These are phyloP conservation scores for Xylaria telfairii DNA, from an alignment of 495 filamentous ascomycete species.

Conservation along the genomic window DNA sequence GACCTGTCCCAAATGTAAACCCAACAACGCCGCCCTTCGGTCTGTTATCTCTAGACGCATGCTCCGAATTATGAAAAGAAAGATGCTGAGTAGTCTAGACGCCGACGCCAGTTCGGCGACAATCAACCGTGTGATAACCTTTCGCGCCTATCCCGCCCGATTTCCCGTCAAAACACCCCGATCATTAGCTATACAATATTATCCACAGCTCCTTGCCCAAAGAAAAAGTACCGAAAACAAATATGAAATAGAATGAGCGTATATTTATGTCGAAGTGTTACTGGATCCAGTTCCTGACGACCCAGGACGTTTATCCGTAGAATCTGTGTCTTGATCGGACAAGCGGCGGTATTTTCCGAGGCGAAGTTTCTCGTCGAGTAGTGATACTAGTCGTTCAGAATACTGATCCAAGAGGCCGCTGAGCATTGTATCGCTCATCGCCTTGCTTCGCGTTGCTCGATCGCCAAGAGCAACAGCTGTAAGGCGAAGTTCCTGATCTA, in stretches of 20 bases:
- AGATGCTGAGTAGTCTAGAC: conserved; percentile 8
- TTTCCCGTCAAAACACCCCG: background rate
- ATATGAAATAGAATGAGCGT: conserved; percentile 34
- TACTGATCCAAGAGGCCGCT: conserved; percentile 73
- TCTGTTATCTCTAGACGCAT: conserved; percentile 22
- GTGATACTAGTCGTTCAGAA: conserved; percentile 68
- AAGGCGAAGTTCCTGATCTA: conserved; percentile 79
- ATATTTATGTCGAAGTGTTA: conserved; percentile 30
- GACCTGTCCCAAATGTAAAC: conserved; percentile 2
- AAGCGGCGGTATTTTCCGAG: conserved; percentile 37
- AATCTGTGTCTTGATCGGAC: conserved; percentile 39
- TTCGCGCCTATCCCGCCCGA: conserved; percentile 3
- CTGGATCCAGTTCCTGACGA: conserved; percentile 39
- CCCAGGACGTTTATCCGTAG: conserved; percentile 34
- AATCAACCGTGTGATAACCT: conserved; percentile 8
- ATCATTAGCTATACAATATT: conserved; percentile 15
- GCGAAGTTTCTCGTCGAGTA: conserved; percentile 73
- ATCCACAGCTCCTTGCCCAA: conserved; percentile 14
- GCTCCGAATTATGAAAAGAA: conserved; percentile 1
- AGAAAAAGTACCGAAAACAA: conserved; percentile 29
- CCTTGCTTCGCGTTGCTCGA: conserved; percentile 56
- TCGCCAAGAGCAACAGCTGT: conserved; percentile 74
- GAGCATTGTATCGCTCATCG: conserved; percentile 64
- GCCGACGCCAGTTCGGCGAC: background rate
- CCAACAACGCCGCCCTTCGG: conserved; percentile 19